Evolutionary conservation across 2,329 filamentous ascomycete genomes (phyloP), one percentile per base, ranked within the genome.

Genomic region (Fusarium vanettenii): DNA sequence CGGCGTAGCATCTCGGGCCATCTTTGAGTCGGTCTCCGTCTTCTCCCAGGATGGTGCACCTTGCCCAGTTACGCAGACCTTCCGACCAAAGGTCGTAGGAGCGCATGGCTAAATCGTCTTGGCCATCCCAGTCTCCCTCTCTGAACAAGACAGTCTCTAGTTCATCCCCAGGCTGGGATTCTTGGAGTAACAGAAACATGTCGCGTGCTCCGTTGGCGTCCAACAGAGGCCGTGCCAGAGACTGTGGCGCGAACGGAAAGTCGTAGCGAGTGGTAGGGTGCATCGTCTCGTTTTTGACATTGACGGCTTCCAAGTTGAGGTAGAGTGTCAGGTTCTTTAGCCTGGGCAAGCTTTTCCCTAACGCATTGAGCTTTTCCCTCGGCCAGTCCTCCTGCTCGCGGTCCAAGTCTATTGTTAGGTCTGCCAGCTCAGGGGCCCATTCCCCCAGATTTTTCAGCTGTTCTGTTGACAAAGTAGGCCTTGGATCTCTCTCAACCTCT

Each of bases 371-470:
- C 14, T 65, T 43, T 6, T 71, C 52, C 1, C 35, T 48, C 0
- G 65, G 71, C 63, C 63, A 70, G 2, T 27, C n/a, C 0, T 31
- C 14, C 2, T 57, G 25, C 1, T 22, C 29, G 0, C 65, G 60
- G 2, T 67, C 33, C 1, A 75, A 1, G n/a, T 74, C 69, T 2
- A 75, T 66, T 1, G 60, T 33, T 2, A 75, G 18, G 14, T 31
- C 48, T 0, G n/a, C 39, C 2, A 75, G 18, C 1, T n/a, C 25
- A 0, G 72, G 71, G 1, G 66, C 60, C 69, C 63, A 66, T 2
- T 37, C 5, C 0, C 69, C 60, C 1, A 75, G 5, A 3, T 14
- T 33, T 5, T 9, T 45, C 1, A 75, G 37, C 16, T 75, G 73
- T 5, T 52, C 10, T 0, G 33, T 29, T 1, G 66, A 67, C 5